Conservation (phyloP, 805 yeast genomes). For the Saturnispora gosingensis region DNA sequence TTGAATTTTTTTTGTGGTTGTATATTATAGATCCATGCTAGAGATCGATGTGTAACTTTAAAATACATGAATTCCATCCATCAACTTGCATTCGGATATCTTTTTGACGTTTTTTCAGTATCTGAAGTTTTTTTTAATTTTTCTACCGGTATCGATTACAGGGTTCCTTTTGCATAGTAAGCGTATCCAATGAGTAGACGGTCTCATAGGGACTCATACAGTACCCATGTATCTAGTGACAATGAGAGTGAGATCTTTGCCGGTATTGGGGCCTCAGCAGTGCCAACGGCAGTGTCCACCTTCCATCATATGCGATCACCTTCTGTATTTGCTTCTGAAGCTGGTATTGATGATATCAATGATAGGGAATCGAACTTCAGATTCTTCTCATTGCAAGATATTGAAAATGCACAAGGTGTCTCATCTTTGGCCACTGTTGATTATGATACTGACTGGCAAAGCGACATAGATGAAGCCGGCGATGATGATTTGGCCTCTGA, state of each 20-base stretch:
- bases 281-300: conserved; percentile 70
- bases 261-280: conserved; percentile 67
- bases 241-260: conserved; percentile 64
- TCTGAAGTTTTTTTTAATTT: not conserved
- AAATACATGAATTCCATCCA: not conserved
- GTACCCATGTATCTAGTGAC: conserved; percentile 23
- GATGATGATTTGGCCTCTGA: not conserved
- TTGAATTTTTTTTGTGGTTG: not conserved
- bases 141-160: not conserved
- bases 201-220: conserved; percentile 2
- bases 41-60: not conserved
- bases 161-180: not conserved
- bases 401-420: conserved; percentile 80
- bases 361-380: conserved; percentile 35
- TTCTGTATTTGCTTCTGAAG: not conserved
- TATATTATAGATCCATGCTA: not conserved
- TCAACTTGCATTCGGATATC: not conserved
- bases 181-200: conserved; percentile 1
- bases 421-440: conserved; percentile 61
- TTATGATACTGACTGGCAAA: conserved; percentile 71
- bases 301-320: conserved; percentile 44
- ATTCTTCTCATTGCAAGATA: conserved; percentile 76
- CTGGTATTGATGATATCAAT: not conserved
- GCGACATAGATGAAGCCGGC: conserved; percentile 19
- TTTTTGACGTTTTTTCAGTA: not conserved